A percentile compares a stretch with the other conserved stretches of the same genome.
Evolutionary conservation across 2,329 filamentous ascomycete species (phyloP).

Genomic region (Coniochaeta sp.): DNA sequence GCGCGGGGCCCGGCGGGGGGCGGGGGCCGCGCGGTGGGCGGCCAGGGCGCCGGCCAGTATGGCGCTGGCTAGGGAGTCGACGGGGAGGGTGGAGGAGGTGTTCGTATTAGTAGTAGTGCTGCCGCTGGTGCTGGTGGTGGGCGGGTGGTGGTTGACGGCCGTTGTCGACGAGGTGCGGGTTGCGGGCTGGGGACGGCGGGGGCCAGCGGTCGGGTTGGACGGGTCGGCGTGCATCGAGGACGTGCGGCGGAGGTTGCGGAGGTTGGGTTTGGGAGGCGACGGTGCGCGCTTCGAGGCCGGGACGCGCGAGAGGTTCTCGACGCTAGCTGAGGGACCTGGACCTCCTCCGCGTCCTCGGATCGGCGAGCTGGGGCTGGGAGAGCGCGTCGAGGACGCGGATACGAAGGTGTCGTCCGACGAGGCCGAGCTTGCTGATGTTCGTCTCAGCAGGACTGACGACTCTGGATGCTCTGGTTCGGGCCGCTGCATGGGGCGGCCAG

Average conservation of each 20-base stretch:
- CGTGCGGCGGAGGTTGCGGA: background rate
- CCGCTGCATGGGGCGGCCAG: background rate
- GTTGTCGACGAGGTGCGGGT: constrained; percentile 12
- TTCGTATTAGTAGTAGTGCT: no score
- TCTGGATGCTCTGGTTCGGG: background rate
- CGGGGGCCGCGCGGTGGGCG: constrained; percentile 25
- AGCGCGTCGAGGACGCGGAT: constrained; percentile 23
- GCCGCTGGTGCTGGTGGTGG: background rate
- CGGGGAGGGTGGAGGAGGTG: constrained; percentile 38
- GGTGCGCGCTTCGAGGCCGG: background rate
- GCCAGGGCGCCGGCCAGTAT: constrained; percentile 71
- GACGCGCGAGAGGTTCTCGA: background rate
- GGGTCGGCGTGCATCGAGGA: background rate
- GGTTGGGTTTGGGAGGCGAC: background rate
- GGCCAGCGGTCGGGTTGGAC: background rate
- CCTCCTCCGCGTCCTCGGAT: background rate
- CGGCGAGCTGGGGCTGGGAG: constrained; percentile 5
- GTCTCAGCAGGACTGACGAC: constrained; percentile 1
- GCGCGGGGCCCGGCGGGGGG: constrained; percentile 23
- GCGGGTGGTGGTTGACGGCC: background rate
- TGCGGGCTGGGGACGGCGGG: background rate
- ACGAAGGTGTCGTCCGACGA: constrained; percentile 41
- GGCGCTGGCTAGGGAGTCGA: constrained; percentile 63
- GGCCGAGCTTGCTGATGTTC: constrained; percentile 18
- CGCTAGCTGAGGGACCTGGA: background rate